Conservation (phyloP, 164 flowering plant genomes). For the Aristolochia californica region DNA sequence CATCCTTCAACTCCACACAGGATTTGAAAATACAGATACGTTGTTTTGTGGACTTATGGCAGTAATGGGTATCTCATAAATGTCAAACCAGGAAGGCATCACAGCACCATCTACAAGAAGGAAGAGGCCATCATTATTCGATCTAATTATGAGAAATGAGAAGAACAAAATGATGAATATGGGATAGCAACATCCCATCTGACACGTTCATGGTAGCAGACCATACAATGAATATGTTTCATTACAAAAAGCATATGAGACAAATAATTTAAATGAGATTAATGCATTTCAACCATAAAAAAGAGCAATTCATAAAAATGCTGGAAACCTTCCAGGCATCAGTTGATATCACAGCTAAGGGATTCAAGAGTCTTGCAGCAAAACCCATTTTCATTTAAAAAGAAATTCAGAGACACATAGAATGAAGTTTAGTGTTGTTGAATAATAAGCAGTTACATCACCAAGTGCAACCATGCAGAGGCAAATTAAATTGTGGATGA, state of each 20-base stretch:
- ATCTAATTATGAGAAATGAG: background rate
- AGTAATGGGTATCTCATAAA: conserved; percentile 77
- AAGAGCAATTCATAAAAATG: background rate
- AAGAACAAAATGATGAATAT: background rate
- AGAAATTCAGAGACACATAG: no score
- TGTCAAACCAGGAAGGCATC: conserved; percentile 99
- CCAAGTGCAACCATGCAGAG: no score
- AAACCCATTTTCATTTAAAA: no score
- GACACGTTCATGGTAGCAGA: no score
- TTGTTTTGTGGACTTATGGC: conserved; percentile 29
- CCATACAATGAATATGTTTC: background rate
- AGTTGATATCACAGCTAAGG: no score
- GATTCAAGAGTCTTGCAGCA: no score
- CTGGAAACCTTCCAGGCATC: background rate
- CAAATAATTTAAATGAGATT: background rate
- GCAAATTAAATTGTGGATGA: no score
- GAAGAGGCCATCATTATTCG: conserved; percentile 6
- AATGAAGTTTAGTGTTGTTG: no score
- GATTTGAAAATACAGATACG: background rate
- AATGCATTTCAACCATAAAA: background rate
- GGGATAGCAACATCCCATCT: background rate
- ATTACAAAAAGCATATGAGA: background rate
- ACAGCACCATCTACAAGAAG: conserved; percentile 60
- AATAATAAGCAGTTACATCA: no score
- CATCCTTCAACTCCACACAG: background rate